phyloP scores from a whole-genome alignment of 805 yeast genomes.

The Saturnispora quitensis region DNA sequence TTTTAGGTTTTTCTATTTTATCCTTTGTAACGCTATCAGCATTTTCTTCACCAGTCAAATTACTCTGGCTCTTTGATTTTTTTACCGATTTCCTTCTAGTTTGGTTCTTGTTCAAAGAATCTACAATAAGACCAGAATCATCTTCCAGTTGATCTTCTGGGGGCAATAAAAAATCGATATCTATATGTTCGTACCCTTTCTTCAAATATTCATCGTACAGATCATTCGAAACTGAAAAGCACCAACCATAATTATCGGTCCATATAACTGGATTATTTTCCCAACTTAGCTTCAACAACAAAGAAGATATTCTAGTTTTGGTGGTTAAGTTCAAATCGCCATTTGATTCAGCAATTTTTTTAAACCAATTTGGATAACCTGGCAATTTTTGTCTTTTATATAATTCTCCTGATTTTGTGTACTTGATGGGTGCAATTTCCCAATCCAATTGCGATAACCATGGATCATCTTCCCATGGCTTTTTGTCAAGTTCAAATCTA shows the following conservation, averaged over 20 bases:
- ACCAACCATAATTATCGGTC: slow-evolving; percentile 81
- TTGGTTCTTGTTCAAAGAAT: not conserved
- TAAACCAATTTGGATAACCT: slow-evolving; percentile 93
- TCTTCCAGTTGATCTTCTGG: slow-evolving; percentile 13
- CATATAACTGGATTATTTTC: slow-evolving; percentile 76
- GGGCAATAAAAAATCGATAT: slow-evolving; percentile 22
- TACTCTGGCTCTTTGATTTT: not conserved
- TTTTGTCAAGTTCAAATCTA: slow-evolving; percentile 26
- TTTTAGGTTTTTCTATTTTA: not conserved
- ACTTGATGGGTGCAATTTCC: slow-evolving; percentile 51
- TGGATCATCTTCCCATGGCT: slow-evolving; percentile 52
- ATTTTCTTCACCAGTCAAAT: not conserved
- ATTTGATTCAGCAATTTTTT: slow-evolving; percentile 38
- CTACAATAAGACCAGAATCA: slow-evolving; percentile 5
- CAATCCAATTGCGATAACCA: slow-evolving; percentile 91
- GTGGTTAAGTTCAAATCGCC: slow-evolving; percentile 47
- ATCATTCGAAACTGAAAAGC: slow-evolving; percentile 52
- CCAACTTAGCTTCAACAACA: slow-evolving; percentile 73
- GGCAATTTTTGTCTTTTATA: slow-evolving; percentile 70
- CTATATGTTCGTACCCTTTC: slow-evolving; percentile 23
- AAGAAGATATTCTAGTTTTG: slow-evolving; percentile 66
- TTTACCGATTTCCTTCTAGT: not conserved
- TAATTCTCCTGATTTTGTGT: slow-evolving; percentile 62
- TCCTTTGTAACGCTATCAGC: not conserved
- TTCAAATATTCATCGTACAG: slow-evolving; percentile 28